Conservation (phyloP, 1,139 yeast genomes). For the Geotrichum reessii region DNA sequence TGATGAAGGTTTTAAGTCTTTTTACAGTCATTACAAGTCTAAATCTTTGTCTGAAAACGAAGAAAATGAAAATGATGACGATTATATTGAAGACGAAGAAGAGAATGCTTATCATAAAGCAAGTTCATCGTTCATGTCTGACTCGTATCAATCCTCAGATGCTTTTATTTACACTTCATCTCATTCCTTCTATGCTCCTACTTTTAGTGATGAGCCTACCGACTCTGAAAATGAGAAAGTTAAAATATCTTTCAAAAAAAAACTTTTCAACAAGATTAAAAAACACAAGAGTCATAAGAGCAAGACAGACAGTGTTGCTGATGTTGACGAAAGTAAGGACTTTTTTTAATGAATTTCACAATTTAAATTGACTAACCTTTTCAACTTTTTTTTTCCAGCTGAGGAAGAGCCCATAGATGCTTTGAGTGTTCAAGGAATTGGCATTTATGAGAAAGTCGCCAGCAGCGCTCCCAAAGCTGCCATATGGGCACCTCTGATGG, state of each 20-base stretch:
- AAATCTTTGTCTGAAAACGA: not conserved
- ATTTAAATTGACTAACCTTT: not conserved
- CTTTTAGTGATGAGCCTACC: not conserved
- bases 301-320: not conserved
- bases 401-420: not conserved
- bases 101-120: not conserved
- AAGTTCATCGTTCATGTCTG: not conserved
- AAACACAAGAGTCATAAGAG: slow-evolving; percentile 10
- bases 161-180: not conserved
- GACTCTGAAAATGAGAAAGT: not conserved
- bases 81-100: not conserved
- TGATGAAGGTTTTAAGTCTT: not conserved
- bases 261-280: slow-evolving; percentile 9
- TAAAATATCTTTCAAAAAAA: slow-evolving; percentile 5
- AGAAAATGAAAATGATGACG: not conserved
- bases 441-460: slow-evolving; percentile 8
- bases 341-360: not conserved
- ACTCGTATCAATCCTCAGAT: not conserved
- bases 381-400: not conserved
- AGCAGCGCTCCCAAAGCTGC: slow-evolving; percentile 16
- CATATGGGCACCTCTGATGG: slow-evolving; percentile 17
- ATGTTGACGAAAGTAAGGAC: not conserved
- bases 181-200: not conserved
- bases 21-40: not conserved
- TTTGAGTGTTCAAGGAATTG: not conserved